Conservation (phyloP, 441 rosid species). For the Populus tomentosa region DNA sequence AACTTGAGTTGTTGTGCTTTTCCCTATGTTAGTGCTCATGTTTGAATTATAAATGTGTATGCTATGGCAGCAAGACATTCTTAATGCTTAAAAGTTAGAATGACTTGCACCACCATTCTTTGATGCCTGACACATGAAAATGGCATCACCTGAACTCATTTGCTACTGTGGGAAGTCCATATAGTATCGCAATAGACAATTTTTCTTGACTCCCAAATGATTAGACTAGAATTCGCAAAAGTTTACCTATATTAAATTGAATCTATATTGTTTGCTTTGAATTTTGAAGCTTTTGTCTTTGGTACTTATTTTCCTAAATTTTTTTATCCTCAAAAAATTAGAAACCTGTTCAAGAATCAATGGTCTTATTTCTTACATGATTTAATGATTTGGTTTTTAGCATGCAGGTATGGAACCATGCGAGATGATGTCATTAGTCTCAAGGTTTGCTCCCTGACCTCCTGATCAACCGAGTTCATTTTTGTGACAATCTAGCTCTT, state of each 20-base stretch:
- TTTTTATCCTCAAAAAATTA: not conserved
- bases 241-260: not conserved
- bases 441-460: conserved; percentile 50
- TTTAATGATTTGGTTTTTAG: conserved; percentile 41
- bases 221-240: not conserved
- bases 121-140: not conserved
- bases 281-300: not conserved
- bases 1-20: not conserved
- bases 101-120: not conserved
- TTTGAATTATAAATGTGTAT: not conserved
- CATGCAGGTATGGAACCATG: conserved; percentile 96
- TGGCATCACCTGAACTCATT: not conserved
- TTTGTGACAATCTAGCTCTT: conserved; percentile 20
- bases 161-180: not conserved
- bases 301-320: not conserved
- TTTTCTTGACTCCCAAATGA: not conserved
- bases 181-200: not conserved
- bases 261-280: not conserved
- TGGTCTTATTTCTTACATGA: conserved; percentile 17
- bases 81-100: not conserved
- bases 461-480: conserved; percentile 15
- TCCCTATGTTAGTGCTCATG: not conserved
- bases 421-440: conserved; percentile 92
- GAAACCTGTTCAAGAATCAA: not conserved
- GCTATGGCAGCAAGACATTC: not conserved